A percentile compares a stretch with the other conserved stretches of the same genome.
Conservation (phyloP, 192 early-diverging fungal species). For the Coemansia sp. region DNA sequence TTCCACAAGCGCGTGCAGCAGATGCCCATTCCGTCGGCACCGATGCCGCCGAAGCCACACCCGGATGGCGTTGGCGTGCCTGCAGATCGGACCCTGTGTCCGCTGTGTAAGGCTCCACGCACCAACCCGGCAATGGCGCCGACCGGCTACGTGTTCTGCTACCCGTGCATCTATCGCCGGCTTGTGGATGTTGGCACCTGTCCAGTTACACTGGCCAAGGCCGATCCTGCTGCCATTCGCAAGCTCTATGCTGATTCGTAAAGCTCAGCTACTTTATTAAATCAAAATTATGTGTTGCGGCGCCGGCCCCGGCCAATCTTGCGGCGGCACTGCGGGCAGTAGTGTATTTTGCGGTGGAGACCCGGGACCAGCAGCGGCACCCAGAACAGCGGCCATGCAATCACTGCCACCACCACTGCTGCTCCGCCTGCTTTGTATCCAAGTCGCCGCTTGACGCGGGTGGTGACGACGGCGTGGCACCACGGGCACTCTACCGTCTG, state of each 20-base stretch:
- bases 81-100: slow-evolving; percentile 68
- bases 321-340: slow-evolving; percentile 46
- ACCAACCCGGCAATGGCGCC: slow-evolving; percentile 85
- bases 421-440: slow-evolving; percentile 43
- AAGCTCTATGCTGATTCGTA: slow-evolving; percentile 49
- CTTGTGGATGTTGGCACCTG: slow-evolving; percentile 70
- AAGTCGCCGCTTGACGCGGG: slow-evolving; percentile 20
- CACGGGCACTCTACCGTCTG: slow-evolving; percentile 51
- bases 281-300: background rate
- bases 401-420: slow-evolving; percentile 27
- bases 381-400: slow-evolving; percentile 55
- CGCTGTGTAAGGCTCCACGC: slow-evolving; percentile 67
- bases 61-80: slow-evolving; percentile 73
- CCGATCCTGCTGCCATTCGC: slow-evolving; percentile 22
- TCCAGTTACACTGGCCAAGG: slow-evolving; percentile 68
- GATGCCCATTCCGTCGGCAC: slow-evolving; percentile 67
- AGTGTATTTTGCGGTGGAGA: slow-evolving; percentile 47
- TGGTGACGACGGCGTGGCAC: slow-evolving; percentile 43
- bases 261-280: slow-evolving; percentile 1
- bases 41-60: slow-evolving; percentile 71
- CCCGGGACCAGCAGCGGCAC: slow-evolving; percentile 42
- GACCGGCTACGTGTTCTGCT: slow-evolving; percentile 92
- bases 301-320: slow-evolving; percentile 46
- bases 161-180: slow-evolving; percentile 79
- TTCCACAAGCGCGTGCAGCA: slow-evolving; percentile 60